Base-by-base conservation (phyloP, 169 alveolate species). In the Pseudocohnilembus persalinus region DNA sequence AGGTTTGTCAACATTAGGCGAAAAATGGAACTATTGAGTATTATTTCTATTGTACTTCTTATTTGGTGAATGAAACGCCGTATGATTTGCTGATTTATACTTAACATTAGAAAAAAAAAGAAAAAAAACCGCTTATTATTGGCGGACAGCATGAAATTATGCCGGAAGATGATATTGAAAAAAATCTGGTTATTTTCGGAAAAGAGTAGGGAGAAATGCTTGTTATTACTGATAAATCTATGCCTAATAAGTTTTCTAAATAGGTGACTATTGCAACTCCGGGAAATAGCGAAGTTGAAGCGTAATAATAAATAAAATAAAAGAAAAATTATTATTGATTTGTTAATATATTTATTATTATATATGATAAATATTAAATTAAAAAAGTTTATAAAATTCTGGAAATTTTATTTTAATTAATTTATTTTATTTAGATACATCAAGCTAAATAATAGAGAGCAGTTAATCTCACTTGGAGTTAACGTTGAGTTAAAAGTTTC, bases 11-110 rank as follows among this genome's bases (percentile, higher is more conserved):
- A 16, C 24, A 79, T 0, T 24, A 79, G 29, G 25, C 29, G 29
- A 76, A n/a, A n/a, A 73, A 79, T 34, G 84, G 84, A 28, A 34
- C 76, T 49, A 79, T 33, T 34, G 27, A 79, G 49, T 79, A 34
- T 49, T 79, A 49, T 29, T 34, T 79, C 1, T 79, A 79, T n/a
- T 79, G 84, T 29, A 79, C 35, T 28, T 74, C 76, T 0, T 79
- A 79, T 29, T 33, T 79, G 20, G 64, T 79, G 24, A 79, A 79
- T 29, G 84, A 79, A 79, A 49, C 84, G 29, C 84, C 84, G 16
- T 79, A 63, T 30, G 31, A 79, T 1, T 20, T 79, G 29, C 35
- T 34, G 27, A 33, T 79, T 15, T 63, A n/a, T 49, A 79, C 84
- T n/a, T n/a, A 16, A 25, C 0, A 77, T 0, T 1, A 31, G 0